Base-by-base conservation (phyloP, 345 rosid species). In the Citrus mangshanensis region DNA sequence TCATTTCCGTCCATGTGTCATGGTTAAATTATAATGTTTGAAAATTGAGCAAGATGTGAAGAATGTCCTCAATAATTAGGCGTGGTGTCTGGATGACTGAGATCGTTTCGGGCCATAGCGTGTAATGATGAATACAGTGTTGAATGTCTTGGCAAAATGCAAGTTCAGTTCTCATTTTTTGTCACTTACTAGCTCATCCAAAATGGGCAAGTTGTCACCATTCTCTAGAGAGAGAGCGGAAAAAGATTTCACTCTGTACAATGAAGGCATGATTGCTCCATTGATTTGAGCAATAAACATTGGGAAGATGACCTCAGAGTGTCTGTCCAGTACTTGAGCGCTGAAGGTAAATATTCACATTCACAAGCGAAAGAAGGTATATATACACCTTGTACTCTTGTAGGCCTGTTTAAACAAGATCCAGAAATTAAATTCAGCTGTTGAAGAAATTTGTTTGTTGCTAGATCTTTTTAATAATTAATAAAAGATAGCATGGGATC, bases 251-350 rank as follows among this genome's bases (percentile, higher is more conserved):
- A 32, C 30, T 42, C 73, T 67, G 22, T 74, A 34, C 61, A 35
- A 68, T 51, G 69, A 51, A 74, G 64, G 25, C 55, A 78, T 74
- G 61, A 78, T 78, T 74, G 28, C 40, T 71, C 40, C 27, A 35
- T 54, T 61, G 81, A 74, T 78, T 68, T 74, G 38, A 78, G 68
- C 67, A 67, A 73, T 60, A 60, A 35, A 30, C 71, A 60, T 73
- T 49, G 35, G 58, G 68, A 55, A 37, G 21, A 32, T 34, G 72
- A 12, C 49, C 78, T 64, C 46, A 49, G 9, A 65, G 13, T 76
- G 13, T 51, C 71, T 38, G 10, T 27, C 5, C n/a, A 1, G 28
- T 19, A 18, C 58, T 35, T 68, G 54, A 22, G 28, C 34, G 51
- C 13, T 30, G n/a, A 27, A 25, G 77, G 77, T 61, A 61, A 60